Base-by-base conservation (phyloP, 441 rosid genomes). In the Arabidopsis lyrata region DNA sequence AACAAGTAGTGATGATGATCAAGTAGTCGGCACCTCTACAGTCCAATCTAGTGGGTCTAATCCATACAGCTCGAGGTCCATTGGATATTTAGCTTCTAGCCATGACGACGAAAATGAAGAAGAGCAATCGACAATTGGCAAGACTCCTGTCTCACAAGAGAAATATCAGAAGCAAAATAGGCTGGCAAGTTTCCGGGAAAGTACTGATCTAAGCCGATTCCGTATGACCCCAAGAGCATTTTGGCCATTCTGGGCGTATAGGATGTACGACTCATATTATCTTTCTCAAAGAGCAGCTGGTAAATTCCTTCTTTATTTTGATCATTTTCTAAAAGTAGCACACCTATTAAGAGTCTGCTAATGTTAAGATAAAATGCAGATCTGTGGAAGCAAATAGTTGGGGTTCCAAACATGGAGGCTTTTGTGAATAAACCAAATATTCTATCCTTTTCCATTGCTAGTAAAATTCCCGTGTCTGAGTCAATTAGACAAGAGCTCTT, bases 261-360 rank as follows among this genome's bases (percentile, higher is more conserved):
- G 59, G 14, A 92, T 95, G 95, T 86, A 88, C 70, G 98, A 95
- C 77, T 84, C 99, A 45, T 92, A 88, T 78, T 66, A 67, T 81
- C 98, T 95, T 80, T 91, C 98, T 71, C 89, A 81, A 72, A 87
- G 88, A 72, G 96, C 89, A 57, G 91, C 98, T 84, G 99, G 99
- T 92, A 88, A 38, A 57, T 67, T 52, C 42, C 29, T 73, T 65
- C 9, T 63, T 68, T 45, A 18, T 10, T 66, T 53, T 32, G 16
- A 54, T 45, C 1, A 1, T 35, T 24, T 50, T 42, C 31, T 36
- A 42, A 8, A 24, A 29, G 41, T 39, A 20, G 52, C 47, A 34
- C 29, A 45, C 9, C 8, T 48, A 49, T 32, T 35, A 42, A 67
- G 49, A 53, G 36, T 67, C 66, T 56, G 3, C 61, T 73, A 44